Conservation (phyloP, 164 flowering plant species). For the Vitis cinerea region DNA sequence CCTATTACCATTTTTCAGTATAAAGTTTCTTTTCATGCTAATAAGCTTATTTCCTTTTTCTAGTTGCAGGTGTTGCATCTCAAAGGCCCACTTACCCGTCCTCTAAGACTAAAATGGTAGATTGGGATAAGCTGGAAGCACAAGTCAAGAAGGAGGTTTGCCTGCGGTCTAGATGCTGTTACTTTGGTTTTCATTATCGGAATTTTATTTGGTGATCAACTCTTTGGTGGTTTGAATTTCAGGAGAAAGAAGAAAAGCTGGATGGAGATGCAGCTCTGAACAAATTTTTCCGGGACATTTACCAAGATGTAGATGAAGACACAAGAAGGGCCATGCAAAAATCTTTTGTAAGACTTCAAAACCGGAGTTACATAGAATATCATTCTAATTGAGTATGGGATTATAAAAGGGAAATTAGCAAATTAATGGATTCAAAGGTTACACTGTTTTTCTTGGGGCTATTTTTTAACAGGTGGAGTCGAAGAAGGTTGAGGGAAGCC, state of each 20-base stretch:
- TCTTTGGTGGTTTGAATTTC: slow-evolving; percentile 11
- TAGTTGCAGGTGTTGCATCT: too few relatives aligned
- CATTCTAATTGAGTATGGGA: neutral
- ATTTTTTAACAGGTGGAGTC: slow-evolving; percentile 37
- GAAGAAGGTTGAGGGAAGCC: slow-evolving; percentile 56
- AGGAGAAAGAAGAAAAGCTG: slow-evolving; percentile 72
- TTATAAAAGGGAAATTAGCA: neutral
- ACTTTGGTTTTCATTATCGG: neutral
- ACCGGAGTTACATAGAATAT: too few relatives aligned
- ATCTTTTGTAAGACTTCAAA: slow-evolving; percentile 48
- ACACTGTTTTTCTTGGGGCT: too few relatives aligned
- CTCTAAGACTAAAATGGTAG: too few relatives aligned
- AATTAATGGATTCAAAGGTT: too few relatives aligned
- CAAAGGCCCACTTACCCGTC: too few relatives aligned
- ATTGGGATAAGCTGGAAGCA: too few relatives aligned
- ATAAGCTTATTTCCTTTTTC: too few relatives aligned
- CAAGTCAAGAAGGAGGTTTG: slow-evolving; percentile 8
- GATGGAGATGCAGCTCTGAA: slow-evolving; percentile 76
- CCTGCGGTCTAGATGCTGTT: neutral
- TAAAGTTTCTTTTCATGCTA: too few relatives aligned
- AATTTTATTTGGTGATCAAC: neutral
- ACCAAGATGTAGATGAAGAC: slow-evolving; percentile 65
- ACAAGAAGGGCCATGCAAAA: slow-evolving; percentile 63
- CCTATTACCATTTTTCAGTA: too few relatives aligned
- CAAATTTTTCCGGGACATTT: slow-evolving; percentile 60